phyloP scores from a whole-genome alignment of 805 yeast genomes.

The Kodamaea leandrae region DNA sequence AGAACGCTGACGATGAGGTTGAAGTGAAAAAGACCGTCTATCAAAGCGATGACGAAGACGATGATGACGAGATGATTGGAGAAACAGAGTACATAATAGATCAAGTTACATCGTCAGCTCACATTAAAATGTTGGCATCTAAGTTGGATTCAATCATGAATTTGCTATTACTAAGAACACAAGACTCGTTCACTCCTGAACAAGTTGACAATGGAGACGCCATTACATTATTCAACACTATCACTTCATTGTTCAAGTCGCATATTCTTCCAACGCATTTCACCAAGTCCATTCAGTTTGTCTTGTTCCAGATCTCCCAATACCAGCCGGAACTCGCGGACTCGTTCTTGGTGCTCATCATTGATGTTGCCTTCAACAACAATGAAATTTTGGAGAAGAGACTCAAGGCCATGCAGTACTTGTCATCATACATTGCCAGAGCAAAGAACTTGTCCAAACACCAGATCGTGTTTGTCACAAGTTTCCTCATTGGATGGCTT shows the following conservation, averaged over 20 bases:
- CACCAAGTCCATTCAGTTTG: constrained; percentile 83
- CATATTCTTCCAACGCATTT: constrained; percentile 89
- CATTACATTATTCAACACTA: constrained; percentile 64
- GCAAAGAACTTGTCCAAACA: constrained; percentile 67
- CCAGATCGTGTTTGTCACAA: constrained; percentile 79
- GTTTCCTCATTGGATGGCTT: constrained; percentile 81
- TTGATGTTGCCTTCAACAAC: constrained; percentile 77
- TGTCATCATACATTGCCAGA: constrained; percentile 86
- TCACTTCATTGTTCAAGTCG: constrained; percentile 73
- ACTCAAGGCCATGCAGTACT: constrained; percentile 86
- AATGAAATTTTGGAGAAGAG: constrained; percentile 69
- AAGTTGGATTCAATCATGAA: constrained; percentile 73
- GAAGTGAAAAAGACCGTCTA: constrained; percentile 20
- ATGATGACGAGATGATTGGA: constrained; percentile 27
- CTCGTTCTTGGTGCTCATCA: constrained; percentile 73
- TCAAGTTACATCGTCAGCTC: constrained; percentile 40
- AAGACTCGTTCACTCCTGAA: constrained; percentile 47
- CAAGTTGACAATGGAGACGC: constrained; percentile 61
- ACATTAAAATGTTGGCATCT: constrained; percentile 51
- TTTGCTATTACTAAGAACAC: constrained; percentile 52
- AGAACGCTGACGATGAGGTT: constrained; percentile 25
- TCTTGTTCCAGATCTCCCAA: constrained; percentile 79
- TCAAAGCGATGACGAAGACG: constrained; percentile 16
- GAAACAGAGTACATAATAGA: constrained; percentile 48
- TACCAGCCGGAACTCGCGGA: constrained; percentile 80